Percentiles rank a stretch among this genome's conserved stretches.
Evolutionary conservation across 805 yeast genomes (phyloP).

Genomic region (Candida golubevii): DNA sequence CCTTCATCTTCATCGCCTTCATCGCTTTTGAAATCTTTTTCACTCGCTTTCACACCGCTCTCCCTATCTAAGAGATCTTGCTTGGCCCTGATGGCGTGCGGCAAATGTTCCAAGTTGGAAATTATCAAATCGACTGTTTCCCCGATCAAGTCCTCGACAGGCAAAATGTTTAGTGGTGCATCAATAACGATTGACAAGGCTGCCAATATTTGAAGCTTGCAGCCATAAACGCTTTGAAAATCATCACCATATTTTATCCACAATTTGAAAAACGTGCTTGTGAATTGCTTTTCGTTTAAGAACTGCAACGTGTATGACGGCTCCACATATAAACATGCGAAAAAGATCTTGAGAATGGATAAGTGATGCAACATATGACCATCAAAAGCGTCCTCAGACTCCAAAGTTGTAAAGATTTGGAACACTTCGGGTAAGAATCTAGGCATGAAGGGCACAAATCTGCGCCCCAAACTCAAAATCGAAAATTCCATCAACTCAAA

Average conservation of each 20-base stretch:
- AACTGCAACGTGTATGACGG: constrained; percentile 35
- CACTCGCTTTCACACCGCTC: constrained; percentile 26
- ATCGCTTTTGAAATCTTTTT: constrained; percentile 19
- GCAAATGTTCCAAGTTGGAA: constrained; percentile 40
- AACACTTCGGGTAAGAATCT: constrained; percentile 33
- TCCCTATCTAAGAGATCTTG: constrained; percentile 42
- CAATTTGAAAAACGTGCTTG: constrained; percentile 37
- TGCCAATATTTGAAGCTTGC: constrained; percentile 50
- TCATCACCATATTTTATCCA: constrained; percentile 47
- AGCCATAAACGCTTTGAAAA: constrained; percentile 51
- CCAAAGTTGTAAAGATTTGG: constrained; percentile 31
- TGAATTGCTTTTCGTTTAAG: constrained; percentile 34
- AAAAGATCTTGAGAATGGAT: constrained; percentile 41
- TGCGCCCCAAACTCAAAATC: constrained; percentile 27
- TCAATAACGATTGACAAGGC: constrained; percentile 36
- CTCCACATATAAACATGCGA: constrained; percentile 37
- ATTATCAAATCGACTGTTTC: constrained; percentile 40
- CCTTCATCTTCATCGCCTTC: constrained; percentile 29
- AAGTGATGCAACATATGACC: constrained; percentile 42
- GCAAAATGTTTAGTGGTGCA: constrained; percentile 25
- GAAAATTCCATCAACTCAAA: constrained; percentile 37
- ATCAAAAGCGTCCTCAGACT: constrained; percentile 37
- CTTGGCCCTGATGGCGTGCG: constrained; percentile 46
- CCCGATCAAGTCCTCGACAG: constrained; percentile 30
- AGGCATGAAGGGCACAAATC: constrained; percentile 31